Conservation (phyloP, 306 rosid species). For the Dalbergia cochinchinensis region DNA sequence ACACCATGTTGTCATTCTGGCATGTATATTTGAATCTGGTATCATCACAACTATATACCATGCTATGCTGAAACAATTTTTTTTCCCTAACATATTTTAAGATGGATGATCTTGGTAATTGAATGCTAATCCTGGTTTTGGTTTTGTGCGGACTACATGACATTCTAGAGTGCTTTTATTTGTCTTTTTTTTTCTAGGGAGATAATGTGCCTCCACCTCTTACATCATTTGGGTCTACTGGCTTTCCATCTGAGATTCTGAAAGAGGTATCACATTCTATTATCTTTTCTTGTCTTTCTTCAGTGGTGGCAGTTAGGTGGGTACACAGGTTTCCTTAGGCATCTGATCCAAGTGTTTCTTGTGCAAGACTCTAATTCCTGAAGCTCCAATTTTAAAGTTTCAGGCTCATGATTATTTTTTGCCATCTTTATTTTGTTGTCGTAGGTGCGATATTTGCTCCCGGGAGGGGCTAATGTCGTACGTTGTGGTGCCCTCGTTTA, state of each 20-base stretch:
- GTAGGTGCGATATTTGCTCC: slow-evolving; percentile 99
- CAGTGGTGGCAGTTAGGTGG: slow-evolving; percentile 51
- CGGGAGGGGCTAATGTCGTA: slow-evolving; percentile 99
- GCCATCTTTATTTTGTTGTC: slow-evolving; percentile 91
- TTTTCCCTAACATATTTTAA: not conserved
- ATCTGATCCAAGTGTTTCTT: slow-evolving; percentile 58
- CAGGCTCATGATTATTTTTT: slow-evolving; percentile 78
- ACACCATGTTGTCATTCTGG: not conserved
- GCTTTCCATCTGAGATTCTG: slow-evolving; percentile 92
- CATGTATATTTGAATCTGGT: slow-evolving; percentile 11
- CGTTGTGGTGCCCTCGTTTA: slow-evolving; percentile 97
- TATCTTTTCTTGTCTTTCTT: slow-evolving; percentile 35
- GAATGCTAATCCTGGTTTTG: slow-evolving; percentile 14
- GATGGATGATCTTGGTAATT: slow-evolving; percentile 5
- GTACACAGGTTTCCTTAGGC: slow-evolving; percentile 52
- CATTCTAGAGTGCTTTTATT: slow-evolving; percentile 8
- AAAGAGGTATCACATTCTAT: slow-evolving; percentile 79
- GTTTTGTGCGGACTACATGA: slow-evolving; percentile 23
- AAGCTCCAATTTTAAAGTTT: slow-evolving; percentile 76
- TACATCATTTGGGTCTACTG: slow-evolving; percentile 74
- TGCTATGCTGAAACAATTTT: not conserved
- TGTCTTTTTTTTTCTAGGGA: slow-evolving; percentile 60
- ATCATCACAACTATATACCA: slow-evolving; percentile 50
- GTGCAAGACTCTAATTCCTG: slow-evolving; percentile 76
- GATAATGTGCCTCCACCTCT: slow-evolving; percentile 87